Evolutionary conservation across 169 alveolate species (phyloP).

Genomic region (Plasmodium falciparum): DNA sequence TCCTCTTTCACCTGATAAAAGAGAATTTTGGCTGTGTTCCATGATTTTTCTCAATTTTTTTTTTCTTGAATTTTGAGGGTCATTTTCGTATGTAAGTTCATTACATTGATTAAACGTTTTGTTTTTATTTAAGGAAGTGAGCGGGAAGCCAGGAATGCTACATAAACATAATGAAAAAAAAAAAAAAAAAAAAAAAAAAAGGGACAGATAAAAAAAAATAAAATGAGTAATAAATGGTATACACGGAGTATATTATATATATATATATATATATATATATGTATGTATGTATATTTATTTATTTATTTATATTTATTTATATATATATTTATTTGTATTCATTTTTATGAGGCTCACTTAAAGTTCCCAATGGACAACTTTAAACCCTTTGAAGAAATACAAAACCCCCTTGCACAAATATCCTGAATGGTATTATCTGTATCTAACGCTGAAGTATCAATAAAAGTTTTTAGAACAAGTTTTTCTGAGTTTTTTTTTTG

Average conservation of each 20-base stretch:
- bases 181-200: too few species aligned
- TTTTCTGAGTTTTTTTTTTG: constrained; percentile 75
- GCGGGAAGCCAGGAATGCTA: constrained; percentile 68
- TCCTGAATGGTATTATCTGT: constrained; percentile 90
- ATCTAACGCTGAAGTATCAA: constrained; percentile 89
- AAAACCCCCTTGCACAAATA: constrained; percentile 90
- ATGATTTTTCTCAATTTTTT: constrained; percentile 46
- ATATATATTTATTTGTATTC: constrained; percentile 2
- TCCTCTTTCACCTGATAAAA: constrained; percentile 87
- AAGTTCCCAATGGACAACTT: constrained; percentile 91
- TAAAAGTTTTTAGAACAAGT: constrained; percentile 87
- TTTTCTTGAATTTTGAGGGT: constrained; percentile 63
- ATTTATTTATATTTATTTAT: not conserved
- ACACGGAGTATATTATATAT: not conserved
- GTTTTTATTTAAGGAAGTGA: constrained; percentile 54
- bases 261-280: constrained; percentile 34
- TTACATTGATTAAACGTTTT: constrained; percentile 16
- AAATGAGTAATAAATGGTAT: too few species aligned
- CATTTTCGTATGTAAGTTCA: constrained; percentile 68
- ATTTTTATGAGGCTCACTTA: constrained; percentile 72
- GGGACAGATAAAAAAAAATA: too few species aligned
- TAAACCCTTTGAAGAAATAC: constrained; percentile 88
- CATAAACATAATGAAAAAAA: not conserved
- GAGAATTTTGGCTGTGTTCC: constrained; percentile 77
- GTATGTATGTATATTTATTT: constrained; percentile 26